phyloP scores from a whole-genome alignment of 108 stramenopile species.

The Tribonema minus region DNA sequence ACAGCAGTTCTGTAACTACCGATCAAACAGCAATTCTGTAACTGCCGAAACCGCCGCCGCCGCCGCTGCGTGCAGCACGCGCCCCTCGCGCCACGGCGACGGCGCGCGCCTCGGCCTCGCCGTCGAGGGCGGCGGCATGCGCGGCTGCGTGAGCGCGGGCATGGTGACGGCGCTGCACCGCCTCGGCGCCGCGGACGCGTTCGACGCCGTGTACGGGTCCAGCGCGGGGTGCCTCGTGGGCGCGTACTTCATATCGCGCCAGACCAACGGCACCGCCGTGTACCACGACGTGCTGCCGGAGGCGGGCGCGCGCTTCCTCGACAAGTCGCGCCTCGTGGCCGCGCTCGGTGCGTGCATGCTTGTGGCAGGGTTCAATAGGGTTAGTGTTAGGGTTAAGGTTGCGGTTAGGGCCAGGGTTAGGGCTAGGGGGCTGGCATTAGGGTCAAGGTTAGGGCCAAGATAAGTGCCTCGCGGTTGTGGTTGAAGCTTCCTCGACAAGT shows the following conservation, averaged over 20 bases:
- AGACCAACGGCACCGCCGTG: slow-evolving; percentile 83
- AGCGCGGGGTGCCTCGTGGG: slow-evolving; percentile 78
- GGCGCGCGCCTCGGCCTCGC: slow-evolving; percentile 64
- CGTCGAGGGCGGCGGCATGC: slow-evolving; percentile 92
- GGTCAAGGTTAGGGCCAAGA: no score
- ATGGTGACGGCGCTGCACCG: slow-evolving; percentile 80
- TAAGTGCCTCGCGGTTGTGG: slow-evolving; percentile 74
- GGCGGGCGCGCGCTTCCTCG: slow-evolving; percentile 73
- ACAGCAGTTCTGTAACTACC: no score
- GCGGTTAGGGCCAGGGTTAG: no score
- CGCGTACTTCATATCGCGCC: slow-evolving; percentile 77
- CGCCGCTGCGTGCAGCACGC: no score
- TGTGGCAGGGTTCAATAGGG: no score
- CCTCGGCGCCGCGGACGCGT: slow-evolving; percentile 72
- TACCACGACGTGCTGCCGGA: slow-evolving; percentile 83
- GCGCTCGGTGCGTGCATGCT: no score
- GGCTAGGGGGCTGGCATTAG: no score
- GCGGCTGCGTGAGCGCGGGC: slow-evolving; percentile 85
- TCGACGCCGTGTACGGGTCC: slow-evolving; percentile 85
- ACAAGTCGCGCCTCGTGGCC: no score
- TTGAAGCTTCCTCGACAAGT: slow-evolving; percentile 69
- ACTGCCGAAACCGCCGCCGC: no score
- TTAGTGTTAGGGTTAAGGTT: no score
- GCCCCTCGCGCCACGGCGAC: slow-evolving; percentile 16
- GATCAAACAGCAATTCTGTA: no score